Percentiles rank a stretch among this genome's conserved stretches.
These are phyloP conservation scores for Fusarium subtropicale DNA, from an alignment of 2,329 filamentous ascomycete genomes.

Conservation along the genomic window DNA sequence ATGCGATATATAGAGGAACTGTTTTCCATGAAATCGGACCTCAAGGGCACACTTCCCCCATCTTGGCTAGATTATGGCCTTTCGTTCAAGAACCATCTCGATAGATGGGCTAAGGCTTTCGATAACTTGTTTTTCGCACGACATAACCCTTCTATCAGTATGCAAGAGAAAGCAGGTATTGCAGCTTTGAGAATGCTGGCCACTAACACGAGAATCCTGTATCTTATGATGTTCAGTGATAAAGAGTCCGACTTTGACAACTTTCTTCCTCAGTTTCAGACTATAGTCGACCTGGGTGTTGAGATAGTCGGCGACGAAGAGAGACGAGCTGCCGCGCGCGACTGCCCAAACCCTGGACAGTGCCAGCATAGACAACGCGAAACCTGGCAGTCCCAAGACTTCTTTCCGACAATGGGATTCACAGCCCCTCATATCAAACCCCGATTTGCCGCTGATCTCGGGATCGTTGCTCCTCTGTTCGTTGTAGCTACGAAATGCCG, in stretches of 20 bases:
- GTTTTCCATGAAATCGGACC: conserved; percentile 60
- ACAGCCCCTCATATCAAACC: conserved; percentile 67
- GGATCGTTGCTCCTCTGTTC: conserved; percentile 73
- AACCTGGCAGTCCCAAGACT: conserved; percentile 42
- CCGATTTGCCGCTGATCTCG: conserved; percentile 72
- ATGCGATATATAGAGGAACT: conserved; percentile 70
- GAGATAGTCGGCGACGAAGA: conserved; percentile 72
- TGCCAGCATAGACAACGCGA: conserved; percentile 56
- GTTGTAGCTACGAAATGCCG: conserved; percentile 75
- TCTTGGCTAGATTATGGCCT: conserved; percentile 61
- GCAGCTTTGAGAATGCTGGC: conserved; percentile 72
- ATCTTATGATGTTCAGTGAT: conserved; percentile 70
- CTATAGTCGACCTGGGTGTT: conserved; percentile 67
- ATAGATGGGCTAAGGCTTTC: conserved; percentile 68
- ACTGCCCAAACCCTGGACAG: conserved; percentile 57
- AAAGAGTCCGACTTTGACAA: conserved; percentile 69
- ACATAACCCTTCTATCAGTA: conserved; percentile 60
- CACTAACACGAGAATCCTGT: conserved; percentile 67
- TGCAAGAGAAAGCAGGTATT: conserved; percentile 69
- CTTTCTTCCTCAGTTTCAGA: conserved; percentile 63
- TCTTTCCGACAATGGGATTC: conserved; percentile 56
- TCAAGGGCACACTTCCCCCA: conserved; percentile 64
- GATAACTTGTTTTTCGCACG: conserved; percentile 65
- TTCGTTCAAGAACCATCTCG: conserved; percentile 62
- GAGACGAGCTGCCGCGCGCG: conserved; percentile 59